Conservation (phyloP, 1,284 basidiomycete species). For the Athelia psychrophila region DNA sequence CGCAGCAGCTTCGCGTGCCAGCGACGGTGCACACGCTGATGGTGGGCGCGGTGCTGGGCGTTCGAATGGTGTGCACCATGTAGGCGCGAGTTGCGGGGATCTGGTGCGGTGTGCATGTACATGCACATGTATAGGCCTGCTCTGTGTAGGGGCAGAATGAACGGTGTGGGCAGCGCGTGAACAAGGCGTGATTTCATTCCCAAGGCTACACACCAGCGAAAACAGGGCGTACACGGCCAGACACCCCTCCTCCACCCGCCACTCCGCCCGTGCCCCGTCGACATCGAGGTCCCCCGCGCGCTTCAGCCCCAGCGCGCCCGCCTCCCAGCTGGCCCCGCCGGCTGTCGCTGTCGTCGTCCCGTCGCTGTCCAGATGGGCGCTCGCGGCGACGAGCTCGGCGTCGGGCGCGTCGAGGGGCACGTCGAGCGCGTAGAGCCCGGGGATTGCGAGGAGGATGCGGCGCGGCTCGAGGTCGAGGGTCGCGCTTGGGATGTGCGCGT, state of each 20-base stretch:
- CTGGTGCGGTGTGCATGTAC: background rate
- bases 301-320: conserved; percentile 23
- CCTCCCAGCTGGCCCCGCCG: conserved; percentile 1
- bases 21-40: too few relatives aligned
- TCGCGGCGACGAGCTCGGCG: conserved; percentile 15
- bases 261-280: conserved; percentile 34
- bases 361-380: conserved; percentile 1
- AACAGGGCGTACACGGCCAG: conserved; percentile 29
- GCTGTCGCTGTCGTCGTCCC: too few relatives aligned
- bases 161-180: background rate
- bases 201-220: too few relatives aligned
- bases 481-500: conserved; percentile 18
- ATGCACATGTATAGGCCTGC: too few relatives aligned
- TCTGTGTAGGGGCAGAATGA: too few relatives aligned
- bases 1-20: too few relatives aligned
- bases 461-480: conserved; percentile 35
- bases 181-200: too few relatives aligned
- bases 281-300: conserved; percentile 30
- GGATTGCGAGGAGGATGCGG: conserved; percentile 26
- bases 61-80: conserved; percentile 52
- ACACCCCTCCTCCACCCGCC: conserved; percentile 29
- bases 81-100: conserved; percentile 15
- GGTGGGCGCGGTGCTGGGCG: too few relatives aligned
- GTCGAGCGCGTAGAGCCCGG: conserved; percentile 28
- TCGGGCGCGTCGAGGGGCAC: conserved; percentile 28